Base-by-base conservation (phyloP, 2,329 filamentous ascomycete genomes). In the Lithohypha guttulata region DNA sequence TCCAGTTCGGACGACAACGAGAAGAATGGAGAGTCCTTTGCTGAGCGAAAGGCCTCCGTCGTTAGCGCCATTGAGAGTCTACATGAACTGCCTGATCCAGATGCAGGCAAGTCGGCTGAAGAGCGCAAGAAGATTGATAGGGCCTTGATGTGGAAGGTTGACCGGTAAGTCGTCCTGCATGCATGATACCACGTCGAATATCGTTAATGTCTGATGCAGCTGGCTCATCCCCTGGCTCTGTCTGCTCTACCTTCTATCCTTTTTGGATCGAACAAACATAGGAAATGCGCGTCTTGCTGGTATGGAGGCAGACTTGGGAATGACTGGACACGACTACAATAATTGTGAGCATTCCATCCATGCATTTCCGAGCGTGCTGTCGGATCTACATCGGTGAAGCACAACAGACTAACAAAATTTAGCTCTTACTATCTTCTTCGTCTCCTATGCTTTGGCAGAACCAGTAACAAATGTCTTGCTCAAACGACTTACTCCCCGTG, bases 391-490 rank as follows among this genome's bases (percentile, higher is more conserved):
- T 26, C n/a, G 8, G 7, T 26, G 23, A 7, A 26, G 23, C 23
- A n/a, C n/a, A n/a, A n/a, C n/a, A n/a, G n/a, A n/a, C n/a, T 26
- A 26, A 8, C 8, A 31, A 8, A 31, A 31, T 14, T n/a, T n/a
- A n/a, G 73, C 77, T 0, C 68, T 94, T 4, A 83, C 81, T 27
- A 80, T 93, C 50, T 73, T 93, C 64, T 93, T 93, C 63, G 69
- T 93, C 35, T 84, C 81, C 1, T 94, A 94, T 56, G 71, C 82
- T 2, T 60, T 86, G 21, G 85, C 84, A 46, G 84, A 89, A 51
- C 62, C 61, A 0, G 51, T 85, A 25, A 85, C 83, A 44, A 93
- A 93, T 56, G 66, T 89, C 31, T 60, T 93, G 14, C 75, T 93
- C 42, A 93, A 91, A 61, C 71, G 69, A 17, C 63, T 84, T 44